Percentiles rank a stretch among this genome's conserved stretches.
phyloP scores from a whole-genome alignment of 768 basidiomycete genomes.

The Naganishia vaughanmartiniae region DNA sequence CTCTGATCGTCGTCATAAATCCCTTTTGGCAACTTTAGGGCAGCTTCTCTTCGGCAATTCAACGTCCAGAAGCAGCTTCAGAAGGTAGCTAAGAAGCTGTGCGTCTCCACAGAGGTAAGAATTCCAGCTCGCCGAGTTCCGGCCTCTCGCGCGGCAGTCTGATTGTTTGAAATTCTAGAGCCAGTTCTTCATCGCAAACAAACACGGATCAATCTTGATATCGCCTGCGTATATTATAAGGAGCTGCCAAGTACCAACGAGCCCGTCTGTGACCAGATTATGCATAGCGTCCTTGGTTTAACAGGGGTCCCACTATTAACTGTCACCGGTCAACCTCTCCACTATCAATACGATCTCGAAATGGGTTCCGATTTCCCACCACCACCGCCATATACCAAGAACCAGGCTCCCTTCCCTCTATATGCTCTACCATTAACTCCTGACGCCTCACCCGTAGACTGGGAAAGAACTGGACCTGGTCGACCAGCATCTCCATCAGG shows the following conservation, averaged over 20 bases:
- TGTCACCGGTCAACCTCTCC: not conserved
- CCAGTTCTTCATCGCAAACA: too few species aligned
- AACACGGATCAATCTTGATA: not conserved
- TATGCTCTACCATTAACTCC: constrained; percentile 5
- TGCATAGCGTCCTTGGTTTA: constrained; percentile 5
- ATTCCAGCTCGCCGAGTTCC: not conserved
- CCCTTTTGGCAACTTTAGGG: not conserved
- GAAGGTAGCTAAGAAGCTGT: too few species aligned
- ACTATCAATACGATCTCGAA: not conserved
- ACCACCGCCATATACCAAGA: constrained; percentile 1
- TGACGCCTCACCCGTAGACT: not conserved
- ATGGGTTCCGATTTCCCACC: not conserved
- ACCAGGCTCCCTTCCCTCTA: not conserved
- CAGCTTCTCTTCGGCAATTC: not conserved
- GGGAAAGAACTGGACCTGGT: not conserved
- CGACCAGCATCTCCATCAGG: not conserved
- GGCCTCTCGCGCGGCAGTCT: not conserved
- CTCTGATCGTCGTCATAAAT: constrained; percentile 64
- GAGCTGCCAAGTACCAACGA: not conserved
- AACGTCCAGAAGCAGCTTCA: not conserved
- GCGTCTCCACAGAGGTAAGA: not conserved
- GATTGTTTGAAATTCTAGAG: too few species aligned
- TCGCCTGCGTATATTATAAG: not conserved
- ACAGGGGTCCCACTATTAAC: constrained; percentile 12
- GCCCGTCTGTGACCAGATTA: not conserved